phyloP scores from a whole-genome alignment of 108 stramenopile genomes.

The Fragilariopsis cylindrus region DNA sequence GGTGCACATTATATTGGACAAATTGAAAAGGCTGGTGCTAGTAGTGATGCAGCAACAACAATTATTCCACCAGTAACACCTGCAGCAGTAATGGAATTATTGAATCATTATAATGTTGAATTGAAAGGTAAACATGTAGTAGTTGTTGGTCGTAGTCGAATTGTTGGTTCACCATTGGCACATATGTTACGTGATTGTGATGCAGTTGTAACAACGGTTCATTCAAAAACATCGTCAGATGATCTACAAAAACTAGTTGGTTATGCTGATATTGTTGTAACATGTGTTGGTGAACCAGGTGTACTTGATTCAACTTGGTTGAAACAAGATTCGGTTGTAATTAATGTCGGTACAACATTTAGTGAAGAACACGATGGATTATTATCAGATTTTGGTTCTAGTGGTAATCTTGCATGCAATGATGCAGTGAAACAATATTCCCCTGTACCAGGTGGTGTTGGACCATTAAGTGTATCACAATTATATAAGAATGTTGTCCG shows the following conservation, averaged over 20 bases:
- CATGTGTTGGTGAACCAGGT: conserved; percentile 90
- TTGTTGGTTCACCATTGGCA: conserved; percentile 94
- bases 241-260: conserved; percentile 68
- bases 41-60: neutral
- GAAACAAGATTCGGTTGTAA: conserved; percentile 95
- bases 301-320: conserved; percentile 90
- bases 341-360: conserved; percentile 96
- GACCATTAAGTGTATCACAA: conserved; percentile 99
- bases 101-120: conserved; percentile 82
- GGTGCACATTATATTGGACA: conserved; percentile 40
- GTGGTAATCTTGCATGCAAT: conserved; percentile 63
- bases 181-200: conserved; percentile 87
- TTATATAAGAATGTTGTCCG: conserved; percentile 39
- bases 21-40: conserved; percentile 13
- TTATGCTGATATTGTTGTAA: conserved; percentile 95
- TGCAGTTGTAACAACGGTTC: conserved; percentile 95
- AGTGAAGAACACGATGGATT: conserved; percentile 74
- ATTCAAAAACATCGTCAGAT: conserved; percentile 72
- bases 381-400: conserved; percentile 47
- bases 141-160: conserved; percentile 90
- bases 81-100: conserved; percentile 94
- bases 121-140: conserved; percentile 92
- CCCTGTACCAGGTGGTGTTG: conserved; percentile 98
- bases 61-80: conserved; percentile 74
- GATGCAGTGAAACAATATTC: conserved; percentile 70